Evolutionary conservation across 2,329 filamentous ascomycete genomes (phyloP).

Genomic region (Fusarium devonianum): DNA sequence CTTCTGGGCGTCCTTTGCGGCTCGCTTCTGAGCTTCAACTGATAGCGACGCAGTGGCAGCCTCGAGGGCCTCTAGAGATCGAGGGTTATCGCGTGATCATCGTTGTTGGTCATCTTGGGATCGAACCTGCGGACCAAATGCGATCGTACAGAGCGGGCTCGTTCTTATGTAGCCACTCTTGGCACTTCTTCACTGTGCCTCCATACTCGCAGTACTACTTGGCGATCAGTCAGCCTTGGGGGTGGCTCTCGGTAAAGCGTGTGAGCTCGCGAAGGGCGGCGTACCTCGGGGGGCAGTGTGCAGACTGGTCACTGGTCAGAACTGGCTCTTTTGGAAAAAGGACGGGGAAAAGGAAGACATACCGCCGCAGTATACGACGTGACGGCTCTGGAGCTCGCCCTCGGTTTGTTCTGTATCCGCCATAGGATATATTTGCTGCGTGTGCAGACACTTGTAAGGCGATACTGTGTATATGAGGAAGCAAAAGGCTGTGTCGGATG

Average conservation of each 20-base stretch:
- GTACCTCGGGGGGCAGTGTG: conserved; percentile 70
- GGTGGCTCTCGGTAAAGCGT: conserved; percentile 10
- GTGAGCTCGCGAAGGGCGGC: conserved; percentile 19
- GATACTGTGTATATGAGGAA: conserved; percentile 17
- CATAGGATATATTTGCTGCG: conserved; percentile 48
- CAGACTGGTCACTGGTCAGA: conserved; percentile 57
- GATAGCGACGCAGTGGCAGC: conserved; percentile 86
- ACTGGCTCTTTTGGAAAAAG: conserved; percentile 23
- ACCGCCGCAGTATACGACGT: conserved; percentile 67
- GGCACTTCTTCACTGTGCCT: conserved; percentile 94
- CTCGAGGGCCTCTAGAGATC: conserved; percentile 73
- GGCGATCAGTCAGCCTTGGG: conserved; percentile 37
- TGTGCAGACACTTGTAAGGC: conserved; percentile 34
- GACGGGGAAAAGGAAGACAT: conserved; percentile 44
- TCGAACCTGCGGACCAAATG: conserved; percentile 85
- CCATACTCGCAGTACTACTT: conserved; percentile 97
- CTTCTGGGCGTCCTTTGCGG: conserved; percentile 94
- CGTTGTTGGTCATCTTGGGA: background rate
- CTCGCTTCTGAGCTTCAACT: conserved; percentile 90
- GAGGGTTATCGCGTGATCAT: conserved; percentile 13
- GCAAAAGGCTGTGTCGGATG: conserved; percentile 32
- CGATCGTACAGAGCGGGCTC: conserved; percentile 76
- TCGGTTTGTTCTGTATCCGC: conserved; percentile 61
- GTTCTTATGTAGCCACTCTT: conserved; percentile 87
- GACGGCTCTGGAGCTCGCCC: conserved; percentile 58